Evolutionary conservation across 2,329 filamentous ascomycete genomes (phyloP).

Genomic region (Paracorniculantispora psalliotae): DNA sequence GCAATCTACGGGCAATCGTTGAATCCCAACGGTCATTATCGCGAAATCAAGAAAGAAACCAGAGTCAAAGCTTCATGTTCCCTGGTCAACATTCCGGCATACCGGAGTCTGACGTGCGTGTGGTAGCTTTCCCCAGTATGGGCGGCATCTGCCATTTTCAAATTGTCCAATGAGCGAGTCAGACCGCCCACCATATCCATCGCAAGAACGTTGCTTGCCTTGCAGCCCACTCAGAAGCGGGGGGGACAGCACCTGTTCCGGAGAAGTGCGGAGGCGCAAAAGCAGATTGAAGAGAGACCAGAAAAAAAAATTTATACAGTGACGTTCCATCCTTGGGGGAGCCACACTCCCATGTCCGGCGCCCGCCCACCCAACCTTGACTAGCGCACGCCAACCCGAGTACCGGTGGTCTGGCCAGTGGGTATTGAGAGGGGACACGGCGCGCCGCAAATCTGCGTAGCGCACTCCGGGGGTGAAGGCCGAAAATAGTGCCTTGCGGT

Average conservation of each 20-base stretch:
- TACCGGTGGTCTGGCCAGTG: neutral
- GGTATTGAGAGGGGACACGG: neutral
- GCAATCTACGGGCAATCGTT: neutral
- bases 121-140: no score
- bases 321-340: conserved; percentile 12
- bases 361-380: neutral
- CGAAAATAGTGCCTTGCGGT: neutral
- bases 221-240: no score
- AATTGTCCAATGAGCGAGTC: conserved; percentile 1
- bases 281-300: no score
- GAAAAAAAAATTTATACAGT: neutral
- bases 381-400: neutral
- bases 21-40: neutral
- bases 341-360: conserved; percentile 11
- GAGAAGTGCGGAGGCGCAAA: conserved; percentile 5
- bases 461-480: neutral
- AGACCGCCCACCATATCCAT: neutral
- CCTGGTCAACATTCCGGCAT: neutral
- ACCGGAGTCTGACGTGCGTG: neutral
- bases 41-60: neutral
- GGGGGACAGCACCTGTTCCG: neutral
- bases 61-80: neutral
- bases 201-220: neutral
- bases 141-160: no score
- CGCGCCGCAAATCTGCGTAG: neutral